Evolutionary conservation across 192 early-diverging fungal species (phyloP), one percentile per base, ranked within the genome.

Genomic region (Kickxella alabastrina): DNA sequence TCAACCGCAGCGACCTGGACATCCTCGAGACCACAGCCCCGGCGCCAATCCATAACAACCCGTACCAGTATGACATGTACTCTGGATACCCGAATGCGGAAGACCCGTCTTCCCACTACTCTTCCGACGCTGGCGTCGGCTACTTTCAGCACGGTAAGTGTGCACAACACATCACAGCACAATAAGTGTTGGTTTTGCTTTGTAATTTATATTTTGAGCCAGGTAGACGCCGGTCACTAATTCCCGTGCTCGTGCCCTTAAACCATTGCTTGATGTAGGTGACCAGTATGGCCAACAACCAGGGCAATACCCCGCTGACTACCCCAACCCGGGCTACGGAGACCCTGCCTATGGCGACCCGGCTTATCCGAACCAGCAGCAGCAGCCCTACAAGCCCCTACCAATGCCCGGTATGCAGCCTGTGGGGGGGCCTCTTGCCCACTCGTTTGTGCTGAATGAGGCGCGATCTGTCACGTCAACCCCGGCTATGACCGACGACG

Each of bases 1-100:
- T 69, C 22, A 75, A 61, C 56, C 59, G 58, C 38, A 75, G 72
- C 57, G 66, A 68, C 48, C 72, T 75, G 8, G 66, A 75, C 34
- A 61, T 75, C 44, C 72, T 75, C 18, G 72, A 75, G 47, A 68
- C 56, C 17, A 75, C 65, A 1, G 64, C 50, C 22, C 46, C 61
- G 3, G 35, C 49, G 2, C 46, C 28, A 19, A 19, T 15, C 29
- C 46, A 48, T 4, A 35, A 35, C 18, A 58, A 43, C 18, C 40
- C 48, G 10, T 65, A 60, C 60, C 37, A 43, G 57, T 59, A 62
- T 57, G 47, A 68, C 49, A 57, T 50, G 49, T 58, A 74, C 43
- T 28, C 29, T 10, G 46, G 32, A 3, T 24, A 39, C 23, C 54
- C 27, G 31, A 22, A 52, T 24, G 37, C 42, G 15, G 39, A 12